These are phyloP conservation scores for Lasiosphaeria miniovina DNA, from an alignment of 495 filamentous ascomycete genomes.

Conservation along the genomic window DNA sequence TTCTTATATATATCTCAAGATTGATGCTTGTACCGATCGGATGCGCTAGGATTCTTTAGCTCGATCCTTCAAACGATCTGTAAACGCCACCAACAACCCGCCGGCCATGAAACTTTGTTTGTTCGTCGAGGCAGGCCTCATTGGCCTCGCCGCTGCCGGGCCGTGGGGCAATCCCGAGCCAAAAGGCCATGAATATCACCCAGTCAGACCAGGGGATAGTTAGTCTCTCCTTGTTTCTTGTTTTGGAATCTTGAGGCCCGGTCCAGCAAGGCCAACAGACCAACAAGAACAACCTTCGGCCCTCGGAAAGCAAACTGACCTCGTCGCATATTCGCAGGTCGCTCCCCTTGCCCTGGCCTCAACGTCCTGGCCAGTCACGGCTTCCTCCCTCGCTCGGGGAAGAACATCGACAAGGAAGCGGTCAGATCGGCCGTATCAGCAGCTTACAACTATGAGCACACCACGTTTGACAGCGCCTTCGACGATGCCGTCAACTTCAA, in stretches of 20 bases:
- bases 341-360: slow-evolving; percentile 50
- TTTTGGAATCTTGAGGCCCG: neutral
- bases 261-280: too few relatives aligned
- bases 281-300: too few relatives aligned
- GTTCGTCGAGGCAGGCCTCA: slow-evolving; percentile 5
- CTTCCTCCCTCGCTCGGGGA: slow-evolving; percentile 51
- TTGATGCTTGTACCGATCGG: too few relatives aligned
- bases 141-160: slow-evolving; percentile 7
- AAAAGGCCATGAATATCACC: slow-evolving; percentile 16
- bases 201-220: slow-evolving; percentile 5
- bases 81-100: neutral
- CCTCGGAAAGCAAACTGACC: neutral
- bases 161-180: slow-evolving; percentile 8
- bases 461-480: slow-evolving; percentile 27
- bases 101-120: slow-evolving; percentile 10
- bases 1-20: too few relatives aligned
- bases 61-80: too few relatives aligned
- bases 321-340: slow-evolving; percentile 4
- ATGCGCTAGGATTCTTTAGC: too few relatives aligned
- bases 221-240: neutral
- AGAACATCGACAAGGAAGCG: slow-evolving; percentile 26
- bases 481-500: slow-evolving; percentile 22
- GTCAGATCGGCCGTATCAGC: slow-evolving; percentile 14
- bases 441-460: slow-evolving; percentile 25
- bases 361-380: slow-evolving; percentile 57